phyloP scores from a whole-genome alignment of 179 eudicot species.

The Silene noctiflora region DNA sequence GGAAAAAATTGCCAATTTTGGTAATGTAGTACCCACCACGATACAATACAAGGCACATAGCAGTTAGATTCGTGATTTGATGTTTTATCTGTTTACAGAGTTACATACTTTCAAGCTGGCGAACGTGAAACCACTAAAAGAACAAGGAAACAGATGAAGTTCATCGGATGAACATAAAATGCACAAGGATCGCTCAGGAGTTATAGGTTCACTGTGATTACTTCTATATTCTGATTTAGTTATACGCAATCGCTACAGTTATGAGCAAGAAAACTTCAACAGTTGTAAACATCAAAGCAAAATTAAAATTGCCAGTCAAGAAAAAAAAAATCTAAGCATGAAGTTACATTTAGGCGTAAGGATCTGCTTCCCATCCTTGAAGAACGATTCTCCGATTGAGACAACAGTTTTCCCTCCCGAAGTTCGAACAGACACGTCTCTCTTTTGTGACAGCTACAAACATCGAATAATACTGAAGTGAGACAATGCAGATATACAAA shows the following conservation, averaged over 20 bases:
- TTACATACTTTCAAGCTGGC: too few species aligned
- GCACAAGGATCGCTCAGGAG: too few species aligned
- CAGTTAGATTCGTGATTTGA: too few species aligned
- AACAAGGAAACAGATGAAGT: too few species aligned
- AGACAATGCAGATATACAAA: conserved; percentile 13
- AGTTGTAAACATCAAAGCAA: background rate
- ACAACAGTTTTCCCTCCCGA: conserved; percentile 34
- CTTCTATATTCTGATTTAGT: background rate
- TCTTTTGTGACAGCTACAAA: conserved; percentile 51
- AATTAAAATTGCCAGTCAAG: conserved; percentile 11
- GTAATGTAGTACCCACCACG: too few species aligned
- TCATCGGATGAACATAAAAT: too few species aligned
- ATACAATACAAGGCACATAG: too few species aligned
- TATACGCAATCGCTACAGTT: background rate
- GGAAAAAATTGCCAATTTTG: too few species aligned
- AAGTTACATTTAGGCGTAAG: conserved; percentile 41
- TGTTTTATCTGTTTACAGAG: too few species aligned
- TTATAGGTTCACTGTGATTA: too few species aligned
- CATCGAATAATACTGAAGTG: conserved; percentile 13
- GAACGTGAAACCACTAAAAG: too few species aligned
- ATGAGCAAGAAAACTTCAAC: background rate
- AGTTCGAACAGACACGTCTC: conserved; percentile 42
- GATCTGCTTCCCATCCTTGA: conserved; percentile 45
- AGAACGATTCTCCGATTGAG: conserved; percentile 45
- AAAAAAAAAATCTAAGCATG: background rate